Evolutionary conservation across 257 asterid species (phyloP).

Genomic region (Solanum phureja): DNA sequence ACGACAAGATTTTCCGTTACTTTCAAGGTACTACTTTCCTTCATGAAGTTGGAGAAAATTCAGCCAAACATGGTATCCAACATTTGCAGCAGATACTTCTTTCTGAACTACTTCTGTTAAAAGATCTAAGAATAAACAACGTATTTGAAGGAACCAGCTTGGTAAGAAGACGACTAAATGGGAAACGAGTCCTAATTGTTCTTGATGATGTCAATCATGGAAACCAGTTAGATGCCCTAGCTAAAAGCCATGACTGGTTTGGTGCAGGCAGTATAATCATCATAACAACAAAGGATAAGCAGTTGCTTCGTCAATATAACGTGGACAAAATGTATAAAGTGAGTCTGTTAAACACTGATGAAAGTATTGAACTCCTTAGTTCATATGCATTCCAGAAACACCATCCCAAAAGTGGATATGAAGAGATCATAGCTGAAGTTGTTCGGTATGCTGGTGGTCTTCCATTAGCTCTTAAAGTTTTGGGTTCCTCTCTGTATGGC

Average conservation of each 20-base stretch:
- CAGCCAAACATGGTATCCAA: not conserved
- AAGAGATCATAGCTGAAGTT: not conserved
- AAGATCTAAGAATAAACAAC: not conserved
- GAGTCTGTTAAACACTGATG: not conserved
- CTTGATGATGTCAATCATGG: conserved; percentile 13
- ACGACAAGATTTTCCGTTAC: not conserved
- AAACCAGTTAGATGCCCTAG: not conserved
- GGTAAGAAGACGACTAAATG: not conserved
- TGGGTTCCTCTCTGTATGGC: not conserved
- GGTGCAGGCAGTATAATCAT: conserved; percentile 9
- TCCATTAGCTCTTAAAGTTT: conserved; percentile 7
- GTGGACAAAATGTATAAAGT: not conserved
- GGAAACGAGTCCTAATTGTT: conserved; percentile 5
- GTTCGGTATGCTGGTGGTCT: not conserved
- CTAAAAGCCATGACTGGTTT: conserved; percentile 4
- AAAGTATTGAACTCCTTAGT: not conserved
- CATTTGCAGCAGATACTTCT: conserved; percentile 8
- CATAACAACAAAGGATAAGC: conserved; percentile 11
- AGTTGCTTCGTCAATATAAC: not conserved
- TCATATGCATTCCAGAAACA: not conserved
- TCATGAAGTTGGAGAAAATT: conserved; percentile 4
- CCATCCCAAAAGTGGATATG: not conserved
- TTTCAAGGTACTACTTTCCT: conserved; percentile 3
- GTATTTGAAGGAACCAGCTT: not conserved
- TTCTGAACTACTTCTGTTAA: not conserved